Percentiles rank a stretch among this genome's conserved stretches.
Conservation (phyloP, 2,329 filamentous ascomycete species). For the Colletotrichum karsti region DNA sequence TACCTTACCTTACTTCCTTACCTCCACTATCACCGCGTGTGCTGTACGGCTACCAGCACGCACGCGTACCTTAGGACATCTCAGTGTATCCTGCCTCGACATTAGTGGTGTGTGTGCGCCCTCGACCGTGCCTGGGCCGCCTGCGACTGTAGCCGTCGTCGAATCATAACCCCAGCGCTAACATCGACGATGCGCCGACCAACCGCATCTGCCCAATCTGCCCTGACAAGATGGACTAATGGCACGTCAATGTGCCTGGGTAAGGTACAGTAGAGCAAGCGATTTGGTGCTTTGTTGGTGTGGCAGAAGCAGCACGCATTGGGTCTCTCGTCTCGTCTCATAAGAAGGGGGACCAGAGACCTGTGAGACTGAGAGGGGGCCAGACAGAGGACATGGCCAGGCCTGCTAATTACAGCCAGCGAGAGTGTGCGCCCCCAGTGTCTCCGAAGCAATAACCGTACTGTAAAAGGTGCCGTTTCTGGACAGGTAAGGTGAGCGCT, state of each 20-base stretch:
- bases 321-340: conserved; percentile 15
- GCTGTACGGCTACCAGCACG: no score
- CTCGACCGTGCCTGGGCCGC: conserved; percentile 10
- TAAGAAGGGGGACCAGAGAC: neutral
- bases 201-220: conserved; percentile 8
- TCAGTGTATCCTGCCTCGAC: conserved; percentile 1
- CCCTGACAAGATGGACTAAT: neutral
- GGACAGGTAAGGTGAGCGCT: neutral
- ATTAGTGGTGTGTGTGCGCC: conserved; percentile 8
- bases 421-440: neutral
- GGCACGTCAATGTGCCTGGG: conserved; percentile 9
- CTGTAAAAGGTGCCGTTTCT: conserved; percentile 11
- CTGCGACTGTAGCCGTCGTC: conserved; percentile 2
- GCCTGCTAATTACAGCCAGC: neutral
- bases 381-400: neutral
- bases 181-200: conserved; percentile 5
- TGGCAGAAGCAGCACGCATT: conserved; percentile 21
- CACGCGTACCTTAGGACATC: neutral
- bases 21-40: neutral
- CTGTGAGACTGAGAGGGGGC: neutral
- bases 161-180: conserved; percentile 21
- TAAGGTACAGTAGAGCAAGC: neutral
- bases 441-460: neutral
- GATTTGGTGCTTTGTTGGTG: neutral
- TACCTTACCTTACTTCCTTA: no score